Conservation (phyloP, 345 rosid species). For the Eucalyptus brandiana region DNA sequence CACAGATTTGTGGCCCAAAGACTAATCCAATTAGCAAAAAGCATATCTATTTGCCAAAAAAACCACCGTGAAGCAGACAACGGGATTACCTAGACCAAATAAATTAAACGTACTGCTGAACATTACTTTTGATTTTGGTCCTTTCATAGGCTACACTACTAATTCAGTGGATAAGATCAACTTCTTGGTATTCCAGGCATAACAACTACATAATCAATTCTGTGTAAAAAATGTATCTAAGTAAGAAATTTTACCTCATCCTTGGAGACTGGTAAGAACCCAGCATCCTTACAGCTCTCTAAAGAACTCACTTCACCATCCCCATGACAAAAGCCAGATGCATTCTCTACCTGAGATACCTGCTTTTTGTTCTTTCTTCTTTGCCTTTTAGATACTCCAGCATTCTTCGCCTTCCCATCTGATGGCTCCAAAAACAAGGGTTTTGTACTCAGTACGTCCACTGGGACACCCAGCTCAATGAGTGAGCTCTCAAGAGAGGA, state of each 20-base stretch:
- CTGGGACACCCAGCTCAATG: constrained; percentile 58
- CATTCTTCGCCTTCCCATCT: constrained; percentile 50
- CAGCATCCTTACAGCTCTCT: constrained; percentile 14
- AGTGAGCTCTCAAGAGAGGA: constrained; percentile 53
- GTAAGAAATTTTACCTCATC: constrained; percentile 30
- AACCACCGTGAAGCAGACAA: background rate
- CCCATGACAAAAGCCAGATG: constrained; percentile 12
- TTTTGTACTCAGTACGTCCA: constrained; percentile 20
- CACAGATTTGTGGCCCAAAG: background rate
- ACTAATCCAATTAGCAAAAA: background rate
- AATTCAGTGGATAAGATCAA: background rate
- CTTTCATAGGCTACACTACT: background rate
- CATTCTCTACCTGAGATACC: constrained; percentile 22
- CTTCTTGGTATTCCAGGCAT: background rate
- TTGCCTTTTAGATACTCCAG: constrained; percentile 42
- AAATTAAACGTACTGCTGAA: background rate
- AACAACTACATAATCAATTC: background rate
- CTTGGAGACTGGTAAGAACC: constrained; percentile 15
- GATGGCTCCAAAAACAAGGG: constrained; percentile 14
- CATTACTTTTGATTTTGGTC: background rate
- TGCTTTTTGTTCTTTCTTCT: constrained; percentile 55
- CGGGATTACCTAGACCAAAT: background rate
- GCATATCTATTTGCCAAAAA: background rate
- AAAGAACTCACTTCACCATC: constrained; percentile 6
- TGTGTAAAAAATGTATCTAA: background rate